These are phyloP conservation scores for Bremia lactucae DNA, from an alignment of 352 stramenopile genomes.

Conservation along the genomic window DNA sequence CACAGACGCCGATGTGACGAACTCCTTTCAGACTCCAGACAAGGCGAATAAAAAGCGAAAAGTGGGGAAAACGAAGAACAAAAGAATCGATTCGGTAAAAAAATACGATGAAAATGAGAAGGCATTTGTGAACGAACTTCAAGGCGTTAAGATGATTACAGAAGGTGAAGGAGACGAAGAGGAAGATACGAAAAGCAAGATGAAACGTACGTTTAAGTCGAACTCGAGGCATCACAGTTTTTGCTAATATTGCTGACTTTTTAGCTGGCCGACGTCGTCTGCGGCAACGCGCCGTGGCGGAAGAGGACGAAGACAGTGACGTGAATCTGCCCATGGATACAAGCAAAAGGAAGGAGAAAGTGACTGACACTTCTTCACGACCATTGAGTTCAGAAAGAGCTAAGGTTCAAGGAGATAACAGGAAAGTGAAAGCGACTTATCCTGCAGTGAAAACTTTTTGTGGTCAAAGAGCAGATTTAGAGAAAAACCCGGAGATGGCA, in stretches of 20 bases:
- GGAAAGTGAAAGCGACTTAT: neutral
- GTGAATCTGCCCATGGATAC: conserved; percentile 19
- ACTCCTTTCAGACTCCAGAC: neutral
- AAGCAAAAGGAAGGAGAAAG: conserved; percentile 15
- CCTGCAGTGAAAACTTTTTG: too few species aligned
- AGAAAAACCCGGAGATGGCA: neutral
- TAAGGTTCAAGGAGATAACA: neutral
- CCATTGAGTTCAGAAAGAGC: conserved; percentile 8
- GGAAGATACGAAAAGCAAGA: conserved; percentile 14
- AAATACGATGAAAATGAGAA: conserved; percentile 6
- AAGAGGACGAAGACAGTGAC: conserved; percentile 44
- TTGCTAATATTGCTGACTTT: conserved; percentile 1
- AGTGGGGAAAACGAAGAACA: conserved; percentile 1
- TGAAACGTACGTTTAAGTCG: conserved; percentile 26
- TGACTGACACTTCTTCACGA: conserved; percentile 29
- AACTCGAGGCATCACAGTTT: neutral
- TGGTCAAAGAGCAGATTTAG: too few species aligned
- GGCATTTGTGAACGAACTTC: conserved; percentile 15
- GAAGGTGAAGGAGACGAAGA: conserved; percentile 19
- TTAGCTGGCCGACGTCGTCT: conserved; percentile 47
- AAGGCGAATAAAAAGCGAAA: conserved; percentile 14
- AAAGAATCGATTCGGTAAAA: conserved; percentile 6
- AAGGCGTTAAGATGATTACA: conserved; percentile 18
- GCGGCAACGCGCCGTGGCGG: conserved; percentile 46
- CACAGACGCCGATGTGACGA: conserved; percentile 5